Evolutionary conservation across 2,329 filamentous ascomycete species (phyloP), one percentile per base, ranked within the genome.

Genomic region (Alternaria dauci): DNA sequence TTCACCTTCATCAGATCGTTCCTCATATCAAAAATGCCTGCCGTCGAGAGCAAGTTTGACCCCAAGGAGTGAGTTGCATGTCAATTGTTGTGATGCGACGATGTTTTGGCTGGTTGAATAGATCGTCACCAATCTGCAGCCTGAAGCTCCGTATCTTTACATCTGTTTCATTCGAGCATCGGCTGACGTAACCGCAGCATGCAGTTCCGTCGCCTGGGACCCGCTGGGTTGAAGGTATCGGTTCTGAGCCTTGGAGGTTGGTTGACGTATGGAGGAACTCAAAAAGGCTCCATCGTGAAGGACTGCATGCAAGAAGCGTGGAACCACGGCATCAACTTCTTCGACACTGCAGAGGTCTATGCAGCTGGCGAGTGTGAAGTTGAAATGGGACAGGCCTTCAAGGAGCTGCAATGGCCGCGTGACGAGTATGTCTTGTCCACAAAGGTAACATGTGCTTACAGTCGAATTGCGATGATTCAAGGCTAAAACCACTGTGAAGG

Each of bases 301-400:
- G 81, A 85, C 51, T 83, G 80, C 69, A 78, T 85, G 73, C 76
- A 84, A 59, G 77, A 81, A 18, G 82, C 82, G 0, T 85, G 81
- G 80, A 73, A 82, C 66, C 70, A 83, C 58, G 82, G 82, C 57
- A 81, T 84, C 72, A 83, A 84, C 73, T 83, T 83, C 73, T 82
- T 81, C 67, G 80, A 84, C 61, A 84, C 82, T 9, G 82, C 82
- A n/a, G 82, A 84, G 71, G 71, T 77, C 34, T 89, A 88, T 70
- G 80, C 84, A 62, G 84, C 79, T 7, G 88, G 88, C 59, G 82
- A 88, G 71, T 88, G 86, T 25, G 88, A 90, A 74, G 79, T 87
- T 47, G 86, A 87, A 66, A 89, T 84, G 82, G 82, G 82, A 41
- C 71, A 81, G 48, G 80, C 80, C 52, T 77, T 84, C 58, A 82